phyloP scores from a whole-genome alignment of 2,329 filamentous ascomycete species.

The Fusarium temperatum region DNA sequence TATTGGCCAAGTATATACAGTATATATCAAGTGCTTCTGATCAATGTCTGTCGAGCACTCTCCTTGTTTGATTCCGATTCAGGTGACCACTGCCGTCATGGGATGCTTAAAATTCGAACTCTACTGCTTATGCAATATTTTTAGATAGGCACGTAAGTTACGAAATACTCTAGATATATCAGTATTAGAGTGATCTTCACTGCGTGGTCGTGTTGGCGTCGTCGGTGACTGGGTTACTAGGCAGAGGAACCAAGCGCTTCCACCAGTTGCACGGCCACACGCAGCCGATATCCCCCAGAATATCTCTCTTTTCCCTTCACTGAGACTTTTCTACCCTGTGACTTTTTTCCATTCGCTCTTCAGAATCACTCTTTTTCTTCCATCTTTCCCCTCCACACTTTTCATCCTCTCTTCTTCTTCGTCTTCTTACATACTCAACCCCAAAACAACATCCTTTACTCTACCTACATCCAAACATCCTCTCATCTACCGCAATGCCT shows the following conservation, averaged over 20 bases:
- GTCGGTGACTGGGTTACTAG: neutral
- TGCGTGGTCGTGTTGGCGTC: neutral
- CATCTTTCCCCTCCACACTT: neutral
- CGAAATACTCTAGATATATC: no score
- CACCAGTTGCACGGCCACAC: neutral
- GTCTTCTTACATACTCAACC: neutral
- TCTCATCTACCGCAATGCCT: constrained; percentile 35
- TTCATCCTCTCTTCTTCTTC: neutral
- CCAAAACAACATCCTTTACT: neutral
- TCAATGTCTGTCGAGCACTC: neutral
- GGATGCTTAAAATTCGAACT: neutral
- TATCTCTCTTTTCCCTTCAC: neutral
- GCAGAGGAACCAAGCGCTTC: neutral
- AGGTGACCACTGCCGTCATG: neutral
- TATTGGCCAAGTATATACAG: neutral
- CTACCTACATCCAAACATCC: neutral
- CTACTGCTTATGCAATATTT: neutral
- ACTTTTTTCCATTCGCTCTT: neutral
- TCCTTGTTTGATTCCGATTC: neutral
- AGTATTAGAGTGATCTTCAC: neutral
- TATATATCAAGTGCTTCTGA: no score
- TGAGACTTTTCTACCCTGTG: no score
- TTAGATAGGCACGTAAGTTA: neutral
- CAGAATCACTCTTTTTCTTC: neutral
- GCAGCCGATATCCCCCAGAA: neutral